Percentiles rank a stretch among this genome's conserved stretches.
Evolutionary conservation across 176 grass and related monocot species (phyloP).

Genomic region (maize (Zea mays)): DNA sequence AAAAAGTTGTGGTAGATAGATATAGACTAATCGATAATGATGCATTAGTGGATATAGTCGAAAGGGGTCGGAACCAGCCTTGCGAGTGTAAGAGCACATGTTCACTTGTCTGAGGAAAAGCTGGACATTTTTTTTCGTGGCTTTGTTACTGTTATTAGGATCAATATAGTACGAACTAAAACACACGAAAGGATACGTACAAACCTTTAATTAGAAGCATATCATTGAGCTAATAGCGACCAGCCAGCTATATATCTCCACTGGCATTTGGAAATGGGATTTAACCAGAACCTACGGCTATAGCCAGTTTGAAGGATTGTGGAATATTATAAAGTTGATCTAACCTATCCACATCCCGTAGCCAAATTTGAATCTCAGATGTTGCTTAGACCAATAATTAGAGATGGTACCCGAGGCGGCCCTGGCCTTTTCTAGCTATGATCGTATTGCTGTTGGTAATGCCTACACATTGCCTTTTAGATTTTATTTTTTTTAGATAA

Average conservation of each 20-base stretch:
- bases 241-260: slow-evolving; percentile 22
- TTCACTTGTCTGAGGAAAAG: no score
- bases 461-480: neutral
- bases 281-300: slow-evolving; percentile 27
- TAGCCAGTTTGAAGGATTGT: slow-evolving; percentile 11
- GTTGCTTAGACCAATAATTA: slow-evolving; percentile 29
- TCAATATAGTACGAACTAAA: slow-evolving; percentile 22
- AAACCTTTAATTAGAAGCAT: slow-evolving; percentile 1
- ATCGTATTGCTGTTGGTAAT: neutral
- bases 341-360: slow-evolving; percentile 2
- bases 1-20: no score
- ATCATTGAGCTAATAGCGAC: slow-evolving; percentile 41
- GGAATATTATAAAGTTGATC: slow-evolving; percentile 23
- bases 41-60: no score
- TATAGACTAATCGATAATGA: no score
- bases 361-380: slow-evolving; percentile 25
- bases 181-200: slow-evolving; percentile 19
- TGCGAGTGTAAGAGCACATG: no score
- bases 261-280: slow-evolving; percentile 35
- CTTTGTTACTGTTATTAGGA: neutral
- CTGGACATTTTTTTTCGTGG: no score
- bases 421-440: neutral
- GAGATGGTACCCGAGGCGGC: neutral
- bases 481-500: no score
- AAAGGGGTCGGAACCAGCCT: no score